Evolutionary conservation across 495 filamentous ascomycete species (phyloP), one percentile per base, ranked within the genome.

Genomic region (Annulohypoxylon moriforme): DNA sequence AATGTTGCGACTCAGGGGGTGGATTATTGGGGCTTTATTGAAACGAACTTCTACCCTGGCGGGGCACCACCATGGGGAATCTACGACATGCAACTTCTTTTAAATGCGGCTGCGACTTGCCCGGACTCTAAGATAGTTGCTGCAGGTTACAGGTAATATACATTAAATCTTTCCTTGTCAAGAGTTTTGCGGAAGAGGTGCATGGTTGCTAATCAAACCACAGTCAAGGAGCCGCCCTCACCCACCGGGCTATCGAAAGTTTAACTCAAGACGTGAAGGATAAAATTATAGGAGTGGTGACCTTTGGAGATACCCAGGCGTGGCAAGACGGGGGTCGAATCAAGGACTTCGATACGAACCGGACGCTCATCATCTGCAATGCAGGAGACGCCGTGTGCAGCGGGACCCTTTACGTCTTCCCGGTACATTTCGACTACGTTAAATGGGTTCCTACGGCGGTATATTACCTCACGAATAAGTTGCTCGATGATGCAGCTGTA

Each of bases 271-370:
- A 66, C 34, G 78, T 81, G 24, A 78, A 82, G 69, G 73, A 78
- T 25, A 79, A 78, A 62, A 85, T 87, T 67, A 80, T 80, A 14
- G 83, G 79, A n/a, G 83, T 87, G 22, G 81, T 84, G 20, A 79
- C 84, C 0, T 87, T 86, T 56, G 85, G 85, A 3, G 83, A 86
- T 71, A 86, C 85, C 36, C 82, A 85, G 66, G 83, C 85, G 67
- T 73, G 73, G 29, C 83, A 84, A 56, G 80, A 86, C 65, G 71
- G 79, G 33, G 82, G 82, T 10, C 78, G 80, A 14, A 83, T 86
- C 66, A 68, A 72, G 18, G 79, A 78, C 42, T 86, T 82, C 73
- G 79, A 81, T 47, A 60, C 75, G 13, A 78, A 77, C 31, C 82
- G 81, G 72, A 78, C 79, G 57, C 80, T 85, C 71, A 82, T 85